Conservation (phyloP, 208 protist species). For the Porcisia hertigi region DNA sequence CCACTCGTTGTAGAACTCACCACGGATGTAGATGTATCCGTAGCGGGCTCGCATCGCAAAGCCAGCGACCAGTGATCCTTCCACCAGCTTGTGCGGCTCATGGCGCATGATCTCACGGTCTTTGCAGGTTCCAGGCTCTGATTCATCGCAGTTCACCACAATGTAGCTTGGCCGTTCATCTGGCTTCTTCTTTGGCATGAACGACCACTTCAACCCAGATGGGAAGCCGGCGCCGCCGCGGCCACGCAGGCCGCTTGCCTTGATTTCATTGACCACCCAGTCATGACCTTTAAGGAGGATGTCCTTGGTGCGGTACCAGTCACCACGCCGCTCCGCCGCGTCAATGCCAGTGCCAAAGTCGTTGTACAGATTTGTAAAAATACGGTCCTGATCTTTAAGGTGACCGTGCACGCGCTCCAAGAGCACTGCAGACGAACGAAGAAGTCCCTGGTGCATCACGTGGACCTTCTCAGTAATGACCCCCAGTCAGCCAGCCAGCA, state of each 20-base stretch:
- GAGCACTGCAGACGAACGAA: conserved; percentile 40
- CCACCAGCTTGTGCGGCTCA: conserved; percentile 99
- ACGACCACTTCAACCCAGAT: conserved; percentile 99
- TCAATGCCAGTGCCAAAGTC: conserved; percentile 94
- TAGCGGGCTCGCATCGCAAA: conserved; percentile 96
- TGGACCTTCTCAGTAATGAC: background rate
- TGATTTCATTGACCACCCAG: conserved; percentile 98
- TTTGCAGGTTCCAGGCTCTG: conserved; percentile 99
- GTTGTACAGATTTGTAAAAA: conserved; percentile 99
- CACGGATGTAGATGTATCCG: conserved; percentile 99
- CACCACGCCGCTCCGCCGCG: conserved; percentile 94
- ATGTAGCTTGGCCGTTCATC: conserved; percentile 96
- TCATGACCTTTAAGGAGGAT: conserved; percentile 95
- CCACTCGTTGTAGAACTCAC: conserved; percentile 98
- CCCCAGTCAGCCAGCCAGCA: background rate
- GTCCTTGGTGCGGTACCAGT: conserved; percentile 99
- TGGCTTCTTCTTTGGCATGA: conserved; percentile 96
- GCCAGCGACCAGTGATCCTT: conserved; percentile 97
- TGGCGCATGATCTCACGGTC: conserved; percentile 99
- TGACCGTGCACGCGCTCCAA: conserved; percentile 72
- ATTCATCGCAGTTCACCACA: conserved; percentile 99
- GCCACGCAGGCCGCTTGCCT: conserved; percentile 96
- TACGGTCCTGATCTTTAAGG: conserved; percentile 97
- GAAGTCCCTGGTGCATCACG: conserved; percentile 37
- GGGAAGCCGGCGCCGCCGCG: conserved; percentile 98